Percentiles rank a stretch among this genome's conserved stretches.
Conservation (phyloP, 257 asterid genomes). For the Primulina huaijiensis region DNA sequence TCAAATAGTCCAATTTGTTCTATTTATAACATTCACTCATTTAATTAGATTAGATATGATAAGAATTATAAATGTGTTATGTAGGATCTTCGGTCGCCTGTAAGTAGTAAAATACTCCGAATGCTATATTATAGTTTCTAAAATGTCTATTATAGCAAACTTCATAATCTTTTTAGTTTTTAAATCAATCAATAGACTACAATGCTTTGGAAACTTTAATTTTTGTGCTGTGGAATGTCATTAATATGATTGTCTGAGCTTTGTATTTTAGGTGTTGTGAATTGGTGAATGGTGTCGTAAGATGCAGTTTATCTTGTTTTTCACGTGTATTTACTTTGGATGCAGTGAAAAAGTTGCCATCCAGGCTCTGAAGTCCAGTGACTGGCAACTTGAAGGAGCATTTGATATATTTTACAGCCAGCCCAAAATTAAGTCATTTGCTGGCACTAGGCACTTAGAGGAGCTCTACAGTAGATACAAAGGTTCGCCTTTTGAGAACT, state of each 20-base stretch:
- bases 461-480: slow-evolving; percentile 92
- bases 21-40: background rate
- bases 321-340: slow-evolving; percentile 15
- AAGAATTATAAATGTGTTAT: background rate
- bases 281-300: slow-evolving; percentile 12
- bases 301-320: slow-evolving; percentile 15
- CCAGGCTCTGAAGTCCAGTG: slow-evolving; percentile 87
- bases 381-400: slow-evolving; percentile 98
- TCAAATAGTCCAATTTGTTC: background rate
- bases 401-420: slow-evolving; percentile 91
- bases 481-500: slow-evolving; percentile 39
- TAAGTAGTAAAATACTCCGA: slow-evolving; percentile 2
- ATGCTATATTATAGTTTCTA: background rate
- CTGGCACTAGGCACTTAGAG: slow-evolving; percentile 87
- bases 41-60: slow-evolving; percentile 6
- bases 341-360: slow-evolving; percentile 85
- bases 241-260: slow-evolving; percentile 9
- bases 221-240: slow-evolving; percentile 16
- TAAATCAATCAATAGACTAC: too few species aligned
- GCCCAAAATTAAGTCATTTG: slow-evolving; percentile 62
- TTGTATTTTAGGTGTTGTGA: background rate
- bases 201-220: background rate
- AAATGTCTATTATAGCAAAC: background rate
- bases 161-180: too few species aligned
- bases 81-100: background rate